Conservation (phyloP, 1,284 basidiomycete genomes). For the Ceratobasidium sp. region DNA sequence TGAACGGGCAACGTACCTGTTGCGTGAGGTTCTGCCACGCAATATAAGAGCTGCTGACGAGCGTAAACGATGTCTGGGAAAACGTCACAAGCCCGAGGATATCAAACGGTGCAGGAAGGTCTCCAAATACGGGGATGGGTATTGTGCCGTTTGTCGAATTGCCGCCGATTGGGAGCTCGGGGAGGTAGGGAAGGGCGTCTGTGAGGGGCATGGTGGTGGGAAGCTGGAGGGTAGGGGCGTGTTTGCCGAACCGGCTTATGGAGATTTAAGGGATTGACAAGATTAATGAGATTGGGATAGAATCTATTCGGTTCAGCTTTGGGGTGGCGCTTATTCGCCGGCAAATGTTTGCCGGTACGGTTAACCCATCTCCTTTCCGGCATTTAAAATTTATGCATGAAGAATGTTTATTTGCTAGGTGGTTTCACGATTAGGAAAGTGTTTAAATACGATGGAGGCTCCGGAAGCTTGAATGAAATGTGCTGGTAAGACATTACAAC, state of each 20-base stretch:
- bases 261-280: conserved; percentile 20
- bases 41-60: conserved; percentile 40
- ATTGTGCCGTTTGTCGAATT: conserved; percentile 31
- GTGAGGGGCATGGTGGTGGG: conserved; percentile 32
- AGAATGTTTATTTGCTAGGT: too few species aligned
- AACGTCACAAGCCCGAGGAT: conserved; percentile 40
- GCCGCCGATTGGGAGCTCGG: conserved; percentile 26
- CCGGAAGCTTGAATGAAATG: too few species aligned
- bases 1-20: conserved; percentile 2
- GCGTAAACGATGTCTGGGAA: conserved; percentile 41
- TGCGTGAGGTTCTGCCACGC: conserved; percentile 41
- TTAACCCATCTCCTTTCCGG: too few species aligned
- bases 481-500: too few species aligned
- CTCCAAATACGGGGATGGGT: conserved; percentile 29
- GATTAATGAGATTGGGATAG: conserved; percentile 5
- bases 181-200: conserved; percentile 30
- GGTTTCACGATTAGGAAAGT: too few species aligned
- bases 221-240: neutral
- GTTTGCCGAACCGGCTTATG: neutral
- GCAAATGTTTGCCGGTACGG: too few species aligned
- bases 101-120: conserved; percentile 38
- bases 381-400: too few species aligned
- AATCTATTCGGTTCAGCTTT: conserved; percentile 1
- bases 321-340: conserved; percentile 7
- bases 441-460: too few species aligned